Evolutionary conservation across 805 yeast genomes (phyloP), one percentile per base, ranked within the genome.

Genomic region (Danielia oregonensis): DNA sequence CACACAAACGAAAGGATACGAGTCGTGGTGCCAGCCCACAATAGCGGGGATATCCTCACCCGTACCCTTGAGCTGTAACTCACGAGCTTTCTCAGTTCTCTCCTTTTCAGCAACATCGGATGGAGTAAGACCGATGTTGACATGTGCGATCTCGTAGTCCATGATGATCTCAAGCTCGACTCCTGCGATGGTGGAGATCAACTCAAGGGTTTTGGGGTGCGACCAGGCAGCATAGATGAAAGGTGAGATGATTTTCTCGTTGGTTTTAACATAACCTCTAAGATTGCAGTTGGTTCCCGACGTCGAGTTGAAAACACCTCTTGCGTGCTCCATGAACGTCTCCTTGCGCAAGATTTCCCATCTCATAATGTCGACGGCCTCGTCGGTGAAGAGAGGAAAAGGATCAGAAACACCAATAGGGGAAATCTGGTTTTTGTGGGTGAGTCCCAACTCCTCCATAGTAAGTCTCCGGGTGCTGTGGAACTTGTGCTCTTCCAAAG

Each of bases 1-100:
- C 11, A 78, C 83, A 55, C 82, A 78, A 13, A 77, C 82, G 50
- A 75, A 76, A 11, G 82, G 82, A 36, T 75, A 76, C n/a, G 78
- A 68, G 50, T 78, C 84, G 35, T 61, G 53, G 59, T 78, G 83
- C 84, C 84, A 78, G 19, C 76, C 74, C 23, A 76, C 79, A 27
- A 76, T 66, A 15, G 78, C 80, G 9, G 77, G 76, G 32, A 74
- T 63, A 26, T 69, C 68, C 5, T 51, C 55, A 22, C 62, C 68
- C 14, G 54, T 50, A 12, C 45, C 48, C 6, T 35, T 13, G 29
- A 43, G 42, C 17, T 33, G 35, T 15, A 22, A 26, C 23, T 40
- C 37, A 4, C 48, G 15, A 19, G 36, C 30, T n/a, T 35, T 41
- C 14, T 17, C 35, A 3, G 40, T 26, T 9, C 54, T 37, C 35